Base-by-base conservation (phyloP, 441 rosid species). In the Isatis lusitanica region DNA sequence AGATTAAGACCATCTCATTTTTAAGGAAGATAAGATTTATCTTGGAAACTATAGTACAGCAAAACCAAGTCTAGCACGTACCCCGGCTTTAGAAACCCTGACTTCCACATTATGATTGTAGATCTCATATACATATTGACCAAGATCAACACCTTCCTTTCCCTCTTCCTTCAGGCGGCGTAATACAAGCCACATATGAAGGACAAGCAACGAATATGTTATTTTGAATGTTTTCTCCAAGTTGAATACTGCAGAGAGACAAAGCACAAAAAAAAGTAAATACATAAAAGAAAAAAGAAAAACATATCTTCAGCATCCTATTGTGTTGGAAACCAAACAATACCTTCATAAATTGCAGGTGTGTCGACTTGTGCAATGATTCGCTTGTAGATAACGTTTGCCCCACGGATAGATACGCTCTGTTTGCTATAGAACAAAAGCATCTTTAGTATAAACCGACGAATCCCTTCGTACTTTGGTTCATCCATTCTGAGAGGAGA, bases 61-160 rank as follows among this genome's bases (percentile, higher is more conserved):
- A 59, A 62, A 78, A 63, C 36, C 38, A 74, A 65, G 69, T n/a
- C n/a, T 57, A 70, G 68, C 4, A 76, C 81, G 11, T 73, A 95
- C 98, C 89, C 98, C 97, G 9, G 97, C 99, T 85, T 90, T 91
- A 65, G 97, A 93, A 30, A 93, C 97, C 82, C 97, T 80, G 63
- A 90, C 58, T 82, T 91, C 98, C 66, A 88, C 92, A 77, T 93
- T 93, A 77, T 96, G 97, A 85, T 90, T 93, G 81, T 93, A 93
- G 48, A 88, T 86, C 82, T 95, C 99, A 65, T 95, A 95, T 4
- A 95, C 44, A 73, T 95, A 82, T 63, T 95, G 98, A 72, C 99
- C 98, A 80, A 91, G 83, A 73, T 95, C 94, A 75, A 84, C 90
- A 70, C 99, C 99, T 69, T 95, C 95, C 63, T 85, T 87, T 68